These are phyloP conservation scores for Ascosphaera pollenicola DNA, from an alignment of 2,329 filamentous ascomycete species.

Conservation along the genomic window DNA sequence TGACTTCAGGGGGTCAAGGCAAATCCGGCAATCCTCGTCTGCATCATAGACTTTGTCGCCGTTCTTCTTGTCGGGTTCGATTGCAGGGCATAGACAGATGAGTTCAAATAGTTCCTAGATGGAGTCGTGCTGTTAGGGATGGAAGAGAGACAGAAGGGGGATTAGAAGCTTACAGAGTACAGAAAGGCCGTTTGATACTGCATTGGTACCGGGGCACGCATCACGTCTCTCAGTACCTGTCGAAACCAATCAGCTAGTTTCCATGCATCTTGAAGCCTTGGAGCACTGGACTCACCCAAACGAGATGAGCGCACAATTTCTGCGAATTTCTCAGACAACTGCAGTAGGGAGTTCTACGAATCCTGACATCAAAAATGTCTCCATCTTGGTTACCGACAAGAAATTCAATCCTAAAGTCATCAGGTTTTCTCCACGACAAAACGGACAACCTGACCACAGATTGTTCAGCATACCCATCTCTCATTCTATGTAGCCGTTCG, in stretches of 20 bases:
- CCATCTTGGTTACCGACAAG: neutral
- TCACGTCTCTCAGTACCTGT: neutral
- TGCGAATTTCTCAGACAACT: neutral
- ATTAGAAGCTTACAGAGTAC: neutral
- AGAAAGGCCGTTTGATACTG: neutral
- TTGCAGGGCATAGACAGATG: neutral
- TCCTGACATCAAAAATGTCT: neutral
- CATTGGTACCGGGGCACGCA: too few relatives aligned
- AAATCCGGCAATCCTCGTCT: too few relatives aligned
- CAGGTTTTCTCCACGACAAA: neutral
- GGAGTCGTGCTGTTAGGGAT: neutral
- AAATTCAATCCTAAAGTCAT: neutral
- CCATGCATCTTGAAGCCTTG: neutral
- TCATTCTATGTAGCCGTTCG: neutral
- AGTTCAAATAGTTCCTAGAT: neutral
- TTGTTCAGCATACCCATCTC: neutral
- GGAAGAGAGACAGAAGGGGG: neutral
- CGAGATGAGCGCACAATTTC: neutral
- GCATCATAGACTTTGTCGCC: too few relatives aligned
- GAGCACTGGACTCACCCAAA: neutral
- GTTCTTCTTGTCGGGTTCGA: too few relatives aligned
- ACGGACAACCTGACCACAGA: neutral
- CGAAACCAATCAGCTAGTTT: neutral
- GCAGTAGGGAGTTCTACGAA: neutral
- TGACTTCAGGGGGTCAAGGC: too few relatives aligned